These are phyloP conservation scores for Paraconiothyrium brasiliense DNA, from an alignment of 2,329 filamentous ascomycete species.

Conservation along the genomic window DNA sequence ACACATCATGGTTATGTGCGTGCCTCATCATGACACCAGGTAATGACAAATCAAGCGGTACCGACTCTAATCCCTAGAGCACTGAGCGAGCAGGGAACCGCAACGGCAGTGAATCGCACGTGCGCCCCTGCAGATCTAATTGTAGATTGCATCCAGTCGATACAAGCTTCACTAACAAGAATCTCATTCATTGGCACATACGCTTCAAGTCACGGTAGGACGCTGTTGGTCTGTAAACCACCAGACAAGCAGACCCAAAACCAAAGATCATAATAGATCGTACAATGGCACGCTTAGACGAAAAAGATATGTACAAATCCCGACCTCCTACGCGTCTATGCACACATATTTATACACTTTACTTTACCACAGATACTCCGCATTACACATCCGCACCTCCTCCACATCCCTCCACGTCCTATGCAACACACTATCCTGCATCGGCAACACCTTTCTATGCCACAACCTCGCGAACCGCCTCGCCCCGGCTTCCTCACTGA, in stretches of 20 bases:
- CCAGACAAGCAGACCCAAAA: not conserved
- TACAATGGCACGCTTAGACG: not conserved
- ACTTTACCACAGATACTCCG: constrained; percentile 60
- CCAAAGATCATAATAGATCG: too few relatives aligned
- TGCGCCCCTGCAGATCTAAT: too few relatives aligned
- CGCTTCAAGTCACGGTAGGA: not conserved
- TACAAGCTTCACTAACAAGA: not conserved
- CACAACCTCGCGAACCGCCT: constrained; percentile 62
- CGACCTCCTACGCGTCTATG: not conserved
- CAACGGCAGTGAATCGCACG: too few relatives aligned
- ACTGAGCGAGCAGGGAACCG: too few relatives aligned
- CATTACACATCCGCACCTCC: constrained; percentile 54
- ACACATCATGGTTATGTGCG: too few relatives aligned
- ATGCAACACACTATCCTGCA: constrained; percentile 17
- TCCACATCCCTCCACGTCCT: constrained; percentile 42
- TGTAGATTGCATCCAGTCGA: not conserved
- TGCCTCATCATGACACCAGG: too few relatives aligned
- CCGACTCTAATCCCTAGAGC: too few relatives aligned
- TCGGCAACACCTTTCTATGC: constrained; percentile 60
- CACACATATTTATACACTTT: constrained; percentile 12
- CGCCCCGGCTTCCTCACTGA: constrained; percentile 64
- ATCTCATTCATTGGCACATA: not conserved
- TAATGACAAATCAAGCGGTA: too few relatives aligned
- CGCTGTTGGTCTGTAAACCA: not conserved
- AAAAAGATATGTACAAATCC: constrained; percentile 7